These are phyloP conservation scores for Mycena galericulata DNA, from an alignment of 768 basidiomycete genomes.

Conservation along the genomic window DNA sequence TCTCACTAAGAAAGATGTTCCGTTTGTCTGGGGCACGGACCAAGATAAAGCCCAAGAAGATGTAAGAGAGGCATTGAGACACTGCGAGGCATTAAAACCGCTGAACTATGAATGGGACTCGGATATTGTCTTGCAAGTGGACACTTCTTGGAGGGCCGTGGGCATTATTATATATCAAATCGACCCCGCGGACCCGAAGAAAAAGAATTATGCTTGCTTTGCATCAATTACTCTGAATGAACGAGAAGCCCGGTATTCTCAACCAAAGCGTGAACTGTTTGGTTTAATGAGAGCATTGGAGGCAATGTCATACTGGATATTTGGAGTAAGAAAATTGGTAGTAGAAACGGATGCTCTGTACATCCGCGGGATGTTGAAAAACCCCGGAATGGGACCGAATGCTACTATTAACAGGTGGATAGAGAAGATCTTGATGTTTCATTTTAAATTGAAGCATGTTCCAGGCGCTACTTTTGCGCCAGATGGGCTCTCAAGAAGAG, in stretches of 20 bases:
- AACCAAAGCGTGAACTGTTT: slow-evolving; percentile 55
- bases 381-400: slow-evolving; percentile 50
- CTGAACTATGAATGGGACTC: slow-evolving; percentile 41
- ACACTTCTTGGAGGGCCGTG: slow-evolving; percentile 45
- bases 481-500: too few relatives aligned
- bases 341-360: slow-evolving; percentile 49
- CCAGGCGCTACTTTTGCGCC: too few relatives aligned
- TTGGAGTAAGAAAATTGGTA: slow-evolving; percentile 42
- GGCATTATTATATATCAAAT: slow-evolving; percentile 53
- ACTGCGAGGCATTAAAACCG: slow-evolving; percentile 24
- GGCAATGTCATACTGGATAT: slow-evolving; percentile 30
- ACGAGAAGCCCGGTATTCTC: slow-evolving; percentile 46
- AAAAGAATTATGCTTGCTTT: slow-evolving; percentile 44
- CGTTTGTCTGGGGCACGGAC: not conserved
- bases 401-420: slow-evolving; percentile 52
- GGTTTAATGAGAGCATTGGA: slow-evolving; percentile 44
- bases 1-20: too few relatives aligned
- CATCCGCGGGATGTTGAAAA: slow-evolving; percentile 46
- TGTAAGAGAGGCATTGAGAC: not conserved
- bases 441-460: too few relatives aligned
- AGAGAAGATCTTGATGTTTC: slow-evolving; percentile 44
- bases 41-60: not conserved
- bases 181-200: slow-evolving; percentile 38
- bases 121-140: slow-evolving; percentile 42
- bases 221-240: slow-evolving; percentile 52